Percentiles rank a stretch among this genome's conserved stretches.
Conservation (phyloP, 331 rosid species). For the Acacia concinna region DNA sequence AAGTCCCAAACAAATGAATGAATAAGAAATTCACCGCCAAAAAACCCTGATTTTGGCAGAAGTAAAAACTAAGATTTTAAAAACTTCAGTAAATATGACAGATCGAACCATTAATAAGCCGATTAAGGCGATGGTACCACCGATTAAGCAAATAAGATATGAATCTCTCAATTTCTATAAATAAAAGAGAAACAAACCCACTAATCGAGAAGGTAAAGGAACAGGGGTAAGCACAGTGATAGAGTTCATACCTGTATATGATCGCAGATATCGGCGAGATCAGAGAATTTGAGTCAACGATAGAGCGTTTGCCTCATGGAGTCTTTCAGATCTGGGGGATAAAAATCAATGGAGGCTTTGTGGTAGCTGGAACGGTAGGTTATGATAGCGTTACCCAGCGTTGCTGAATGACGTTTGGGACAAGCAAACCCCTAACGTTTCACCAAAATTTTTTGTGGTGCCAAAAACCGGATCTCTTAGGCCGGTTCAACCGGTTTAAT, state of each 20-base stretch:
- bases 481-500: no score
- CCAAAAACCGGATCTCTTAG: no score
- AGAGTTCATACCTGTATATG: conserved; percentile 14
- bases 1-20: background rate
- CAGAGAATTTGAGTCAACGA: conserved; percentile 7
- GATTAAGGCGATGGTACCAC: background rate
- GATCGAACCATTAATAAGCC: conserved; percentile 22
- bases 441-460: no score
- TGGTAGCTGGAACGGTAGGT: background rate
- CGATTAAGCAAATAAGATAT: background rate
- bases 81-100: conserved; percentile 4
- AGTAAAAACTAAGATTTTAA: background rate
- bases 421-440: background rate
- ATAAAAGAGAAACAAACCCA: background rate
- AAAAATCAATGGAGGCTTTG: background rate
- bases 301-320: conserved; percentile 1
- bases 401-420: background rate
- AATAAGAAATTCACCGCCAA: conserved; percentile 23
- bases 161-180: background rate
- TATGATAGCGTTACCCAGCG: conserved; percentile 20
- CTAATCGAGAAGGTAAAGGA: background rate
- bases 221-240: background rate
- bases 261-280: background rate
- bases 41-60: background rate
- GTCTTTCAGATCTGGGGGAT: conserved; percentile 1